phyloP scores from a whole-genome alignment of 495 filamentous ascomycete genomes.

The Hypomontagnella monticulosa region DNA sequence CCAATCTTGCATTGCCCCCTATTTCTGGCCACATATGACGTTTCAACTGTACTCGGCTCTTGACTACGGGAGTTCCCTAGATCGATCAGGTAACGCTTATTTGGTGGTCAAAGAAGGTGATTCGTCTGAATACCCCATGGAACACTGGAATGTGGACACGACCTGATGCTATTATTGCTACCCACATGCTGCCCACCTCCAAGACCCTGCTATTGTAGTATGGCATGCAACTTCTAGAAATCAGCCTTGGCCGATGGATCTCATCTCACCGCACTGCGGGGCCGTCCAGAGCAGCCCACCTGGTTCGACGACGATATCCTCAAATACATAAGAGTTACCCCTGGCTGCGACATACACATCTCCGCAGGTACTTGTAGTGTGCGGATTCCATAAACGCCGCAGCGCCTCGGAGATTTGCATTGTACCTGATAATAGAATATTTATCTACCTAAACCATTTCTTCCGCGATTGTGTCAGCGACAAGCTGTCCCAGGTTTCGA shows the following conservation, averaged over 20 bases:
- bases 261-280: constrained; percentile 41
- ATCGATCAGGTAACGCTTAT: constrained; percentile 24
- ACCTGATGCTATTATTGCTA: constrained; percentile 28
- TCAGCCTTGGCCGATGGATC: constrained; percentile 31
- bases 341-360: no score
- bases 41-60: constrained; percentile 20
- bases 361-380: no score
- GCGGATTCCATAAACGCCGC: neutral
- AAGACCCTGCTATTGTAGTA: neutral
- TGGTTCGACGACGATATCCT: constrained; percentile 4
- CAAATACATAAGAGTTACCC: neutral
- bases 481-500: constrained; percentile 10
- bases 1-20: constrained; percentile 1
- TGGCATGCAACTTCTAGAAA: neutral
- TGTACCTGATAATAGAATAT: constrained; percentile 13
- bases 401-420: neutral
- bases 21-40: constrained; percentile 2
- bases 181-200: constrained; percentile 22
- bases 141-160: neutral
- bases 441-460: constrained; percentile 22
- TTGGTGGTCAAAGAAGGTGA: constrained; percentile 8
- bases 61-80: constrained; percentile 12
- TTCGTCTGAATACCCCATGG: constrained; percentile 26
- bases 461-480: neutral
- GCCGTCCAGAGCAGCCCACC: neutral